Evolutionary conservation across 2,329 filamentous ascomycete genomes (phyloP), one percentile per base, ranked within the genome.

Genomic region (Diplocarpon rosae): DNA sequence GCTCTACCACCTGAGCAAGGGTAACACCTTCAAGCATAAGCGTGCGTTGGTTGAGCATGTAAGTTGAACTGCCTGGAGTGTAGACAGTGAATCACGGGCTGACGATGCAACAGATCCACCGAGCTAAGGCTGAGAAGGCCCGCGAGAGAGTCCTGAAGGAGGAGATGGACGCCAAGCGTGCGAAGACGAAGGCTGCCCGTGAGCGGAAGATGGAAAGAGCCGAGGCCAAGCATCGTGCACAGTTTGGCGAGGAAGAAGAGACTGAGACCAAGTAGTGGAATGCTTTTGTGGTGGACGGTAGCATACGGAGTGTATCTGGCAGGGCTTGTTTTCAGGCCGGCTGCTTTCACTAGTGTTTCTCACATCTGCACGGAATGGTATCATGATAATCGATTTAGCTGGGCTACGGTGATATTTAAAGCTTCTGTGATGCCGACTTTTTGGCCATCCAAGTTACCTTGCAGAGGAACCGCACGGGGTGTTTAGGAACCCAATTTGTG

Each of bases 11-110:
- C 78, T 94, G 69, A 92, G 85, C 83, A 98, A 98, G 89, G 93
- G 92, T 93, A 98, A 98, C 84, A 90, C 92, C 71, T 98, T 98
- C 85, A 98, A 98, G 89, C 92, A 98, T 87, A 98, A 96, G 89
- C 85, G 92, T 75, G 92, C 89, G 67, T 83, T 98, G 65, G 88
- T 98, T 69, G 92, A 98, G 82, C 92, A 98, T 78, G 92, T 98
- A 93, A 67, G 92, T 87, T 64, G 44, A 41, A 36, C 17, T 17
- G 11, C 15, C 1, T 14, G 16, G 27, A 28, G 15, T 9, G 11
- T 8, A 37, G 12, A 11, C 2, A 2, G 11, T 31, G 29, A 43
- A 14, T 14, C n/a, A 24, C 31, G 36, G 20, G 31, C 56, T 56
- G 57, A 61, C 54, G 52, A 48, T 44, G 37, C 36, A 33, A 38